Percentiles rank a stretch among this genome's conserved stretches.
phyloP scores from a whole-genome alignment of 192 early-diverging fungal genomes.

The Kickxella alabastrina region DNA sequence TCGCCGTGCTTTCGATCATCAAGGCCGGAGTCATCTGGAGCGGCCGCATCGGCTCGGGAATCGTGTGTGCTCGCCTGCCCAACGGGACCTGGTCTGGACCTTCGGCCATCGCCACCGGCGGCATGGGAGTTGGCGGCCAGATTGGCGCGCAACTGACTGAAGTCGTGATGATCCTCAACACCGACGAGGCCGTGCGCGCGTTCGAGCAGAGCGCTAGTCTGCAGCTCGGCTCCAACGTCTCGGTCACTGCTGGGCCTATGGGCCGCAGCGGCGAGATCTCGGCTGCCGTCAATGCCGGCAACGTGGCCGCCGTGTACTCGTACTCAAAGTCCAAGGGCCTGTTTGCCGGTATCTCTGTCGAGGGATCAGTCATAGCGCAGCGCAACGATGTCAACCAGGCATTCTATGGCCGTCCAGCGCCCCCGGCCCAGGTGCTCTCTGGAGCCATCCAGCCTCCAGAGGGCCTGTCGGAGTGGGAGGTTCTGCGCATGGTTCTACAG shows the following conservation, averaged over 20 bases:
- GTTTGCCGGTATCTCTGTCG: constrained; percentile 89
- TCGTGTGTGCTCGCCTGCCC: constrained; percentile 74
- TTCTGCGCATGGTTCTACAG: constrained; percentile 34
- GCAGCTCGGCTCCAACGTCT: constrained; percentile 80
- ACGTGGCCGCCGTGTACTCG: constrained; percentile 85
- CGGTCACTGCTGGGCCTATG: constrained; percentile 84
- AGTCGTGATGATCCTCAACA: constrained; percentile 87
- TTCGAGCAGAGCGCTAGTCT: constrained; percentile 81
- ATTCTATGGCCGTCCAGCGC: constrained; percentile 78
- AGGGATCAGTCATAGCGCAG: constrained; percentile 81
- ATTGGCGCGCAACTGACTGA: constrained; percentile 88
- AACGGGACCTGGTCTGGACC: constrained; percentile 80
- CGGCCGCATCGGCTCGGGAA: constrained; percentile 77
- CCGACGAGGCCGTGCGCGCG: constrained; percentile 72
- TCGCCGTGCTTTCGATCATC: constrained; percentile 87
- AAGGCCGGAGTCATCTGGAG: constrained; percentile 93
- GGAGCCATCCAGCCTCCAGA: constrained; percentile 70
- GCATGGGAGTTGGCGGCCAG: constrained; percentile 82
- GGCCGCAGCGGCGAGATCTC: constrained; percentile 83
- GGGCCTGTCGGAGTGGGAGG: constrained; percentile 43
- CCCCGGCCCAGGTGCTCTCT: constrained; percentile 74
- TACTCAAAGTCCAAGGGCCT: constrained; percentile 92
- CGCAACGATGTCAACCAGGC: constrained; percentile 81
- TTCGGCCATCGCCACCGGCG: constrained; percentile 77
- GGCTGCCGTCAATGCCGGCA: constrained; percentile 61